These are phyloP conservation scores for Fraxinus ornus DNA, from an alignment of 305 asterid species.

Conservation along the genomic window DNA sequence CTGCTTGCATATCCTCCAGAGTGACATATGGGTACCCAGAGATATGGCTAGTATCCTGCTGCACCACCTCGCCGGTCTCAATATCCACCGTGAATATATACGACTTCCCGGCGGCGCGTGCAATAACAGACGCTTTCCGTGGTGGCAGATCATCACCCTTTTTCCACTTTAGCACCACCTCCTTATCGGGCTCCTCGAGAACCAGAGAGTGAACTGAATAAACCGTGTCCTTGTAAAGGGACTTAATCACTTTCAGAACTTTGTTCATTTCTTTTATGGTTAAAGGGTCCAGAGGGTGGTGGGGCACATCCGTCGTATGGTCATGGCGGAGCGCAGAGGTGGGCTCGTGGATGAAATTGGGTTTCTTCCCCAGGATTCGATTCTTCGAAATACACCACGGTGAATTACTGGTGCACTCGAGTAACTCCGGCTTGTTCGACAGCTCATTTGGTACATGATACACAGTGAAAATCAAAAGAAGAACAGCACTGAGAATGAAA, in stretches of 20 bases:
- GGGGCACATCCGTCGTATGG: conserved; percentile 41
- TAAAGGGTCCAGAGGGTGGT: conserved; percentile 72
- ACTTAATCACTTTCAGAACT: conserved; percentile 33
- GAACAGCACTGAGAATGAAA: conserved; percentile 25
- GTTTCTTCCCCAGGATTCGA: conserved; percentile 28
- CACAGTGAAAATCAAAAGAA: conserved; percentile 26
- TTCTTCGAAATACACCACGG: conserved; percentile 41
- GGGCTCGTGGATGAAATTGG: conserved; percentile 29
- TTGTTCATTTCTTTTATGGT: conserved; percentile 51
- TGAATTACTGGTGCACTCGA: conserved; percentile 35
- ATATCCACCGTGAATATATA: conserved; percentile 57
- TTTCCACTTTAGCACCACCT: conserved; percentile 44
- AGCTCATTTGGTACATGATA: conserved; percentile 22
- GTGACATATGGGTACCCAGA: conserved; percentile 57
- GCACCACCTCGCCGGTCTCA: conserved; percentile 39
- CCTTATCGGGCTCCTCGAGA: conserved; percentile 63
- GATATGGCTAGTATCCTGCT: conserved; percentile 41
- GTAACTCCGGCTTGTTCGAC: conserved; percentile 17
- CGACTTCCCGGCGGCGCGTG: conserved; percentile 46
- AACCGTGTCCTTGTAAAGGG: conserved; percentile 21
- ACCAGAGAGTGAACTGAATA: conserved; percentile 61
- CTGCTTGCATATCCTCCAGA: conserved; percentile 43
- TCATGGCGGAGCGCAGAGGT: conserved; percentile 17
- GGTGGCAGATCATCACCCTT: conserved; percentile 44
- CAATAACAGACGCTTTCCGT: conserved; percentile 55